Evolutionary conservation across 116 monocot species (phyloP).

Genomic region (Zostera marina): DNA sequence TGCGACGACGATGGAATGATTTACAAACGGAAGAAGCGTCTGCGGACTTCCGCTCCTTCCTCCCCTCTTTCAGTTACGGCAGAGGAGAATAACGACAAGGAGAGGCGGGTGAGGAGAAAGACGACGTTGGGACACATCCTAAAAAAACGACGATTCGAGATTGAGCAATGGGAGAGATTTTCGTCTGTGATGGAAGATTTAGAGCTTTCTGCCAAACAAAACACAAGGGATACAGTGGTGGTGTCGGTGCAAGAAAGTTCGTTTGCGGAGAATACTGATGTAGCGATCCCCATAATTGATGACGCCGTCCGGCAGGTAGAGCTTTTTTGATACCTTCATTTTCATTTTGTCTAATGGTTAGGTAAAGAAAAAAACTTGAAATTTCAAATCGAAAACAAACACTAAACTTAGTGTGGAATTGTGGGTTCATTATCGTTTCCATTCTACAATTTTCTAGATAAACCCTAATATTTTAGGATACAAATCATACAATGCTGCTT

Average conservation of each 20-base stretch:
- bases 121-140: neutral
- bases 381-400: no score
- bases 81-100: neutral
- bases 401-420: no score
- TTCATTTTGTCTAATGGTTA: no score
- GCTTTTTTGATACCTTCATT: neutral
- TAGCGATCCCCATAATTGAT: neutral
- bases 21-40: conserved; percentile 5
- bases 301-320: neutral
- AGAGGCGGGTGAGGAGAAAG: conserved; percentile 7
- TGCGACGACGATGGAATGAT: conserved; percentile 7
- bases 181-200: neutral
- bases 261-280: neutral
- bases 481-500: no score
- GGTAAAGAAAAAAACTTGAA: no score
- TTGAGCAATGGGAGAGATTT: conserved; percentile 5
- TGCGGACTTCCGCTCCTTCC: neutral
- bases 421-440: no score
- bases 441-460: no score
- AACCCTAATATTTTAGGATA: no score
- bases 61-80: conserved; percentile 3
- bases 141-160: neutral
- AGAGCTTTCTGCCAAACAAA: neutral
- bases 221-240: neutral
- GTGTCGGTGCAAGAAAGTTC: neutral